Evolutionary conservation across 306 rosid genomes (phyloP).

Genomic region (Begonia peltatifolia): DNA sequence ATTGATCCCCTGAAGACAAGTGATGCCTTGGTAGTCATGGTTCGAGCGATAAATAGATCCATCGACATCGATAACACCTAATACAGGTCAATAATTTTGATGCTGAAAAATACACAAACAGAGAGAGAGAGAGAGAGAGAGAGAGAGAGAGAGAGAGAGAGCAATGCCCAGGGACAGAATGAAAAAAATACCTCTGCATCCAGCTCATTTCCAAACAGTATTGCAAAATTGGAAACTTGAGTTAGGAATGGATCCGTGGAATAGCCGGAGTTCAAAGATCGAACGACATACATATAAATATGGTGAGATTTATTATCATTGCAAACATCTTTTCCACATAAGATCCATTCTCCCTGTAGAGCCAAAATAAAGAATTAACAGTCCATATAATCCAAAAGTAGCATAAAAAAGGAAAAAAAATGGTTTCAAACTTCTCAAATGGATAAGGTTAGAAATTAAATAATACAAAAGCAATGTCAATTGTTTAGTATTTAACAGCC

Average conservation of each 20-base stretch:
- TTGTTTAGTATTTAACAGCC: neutral
- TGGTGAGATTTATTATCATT: constrained; percentile 33
- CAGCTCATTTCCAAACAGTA: constrained; percentile 89
- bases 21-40: constrained; percentile 94
- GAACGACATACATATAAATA: constrained; percentile 59
- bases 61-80: constrained; percentile 99
- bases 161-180: constrained; percentile 10
- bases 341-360: constrained; percentile 94
- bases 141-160: too few relatives aligned
- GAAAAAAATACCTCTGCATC: constrained; percentile 87
- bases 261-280: constrained; percentile 55
- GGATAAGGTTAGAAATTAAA: too few relatives aligned
- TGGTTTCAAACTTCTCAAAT: too few relatives aligned
- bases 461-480: too few relatives aligned
- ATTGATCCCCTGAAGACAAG: constrained; percentile 75
- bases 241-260: constrained; percentile 89
- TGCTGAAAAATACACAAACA: neutral
- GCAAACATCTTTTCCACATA: constrained; percentile 71
- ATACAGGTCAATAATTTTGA: constrained; percentile 11
- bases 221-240: constrained; percentile 86
- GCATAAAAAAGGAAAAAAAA: neutral
- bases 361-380: constrained; percentile 1
- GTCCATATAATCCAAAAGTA: neutral
- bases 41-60: constrained; percentile 99
- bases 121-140: too few relatives aligned